phyloP scores from a whole-genome alignment of 2,329 filamentous ascomycete species.

The Byssothecium circinans region DNA sequence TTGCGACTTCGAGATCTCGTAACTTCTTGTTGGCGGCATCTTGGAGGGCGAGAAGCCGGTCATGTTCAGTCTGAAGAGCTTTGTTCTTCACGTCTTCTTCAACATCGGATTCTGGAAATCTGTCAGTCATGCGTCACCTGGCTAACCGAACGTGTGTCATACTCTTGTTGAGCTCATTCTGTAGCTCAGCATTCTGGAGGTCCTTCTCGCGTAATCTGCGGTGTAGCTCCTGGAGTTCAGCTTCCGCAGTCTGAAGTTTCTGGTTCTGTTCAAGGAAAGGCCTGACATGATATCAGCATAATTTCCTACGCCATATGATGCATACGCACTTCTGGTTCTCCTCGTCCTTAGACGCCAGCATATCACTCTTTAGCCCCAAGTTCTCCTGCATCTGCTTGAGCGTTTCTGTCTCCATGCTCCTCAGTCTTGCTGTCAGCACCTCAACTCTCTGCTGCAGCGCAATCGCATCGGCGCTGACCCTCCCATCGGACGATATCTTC shows the following conservation, averaged over 20 bases:
- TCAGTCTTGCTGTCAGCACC: conserved; percentile 39
- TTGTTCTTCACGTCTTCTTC: conserved; percentile 33
- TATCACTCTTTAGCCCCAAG: conserved; percentile 40
- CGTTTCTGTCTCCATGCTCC: conserved; percentile 44
- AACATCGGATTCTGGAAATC: conserved; percentile 28
- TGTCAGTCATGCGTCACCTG: background rate
- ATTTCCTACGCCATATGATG: background rate
- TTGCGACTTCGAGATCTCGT: conserved; percentile 38
- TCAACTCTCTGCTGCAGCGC: conserved; percentile 47
- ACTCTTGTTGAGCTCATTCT: conserved; percentile 42
- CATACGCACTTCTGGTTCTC: conserved; percentile 32
- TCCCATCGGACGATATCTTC: conserved; percentile 21
- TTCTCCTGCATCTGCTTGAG: conserved; percentile 48
- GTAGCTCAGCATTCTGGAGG: conserved; percentile 39
- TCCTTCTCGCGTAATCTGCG: conserved; percentile 40
- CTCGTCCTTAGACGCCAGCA: conserved; percentile 41
- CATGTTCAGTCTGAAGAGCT: conserved; percentile 38
- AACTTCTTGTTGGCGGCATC: conserved; percentile 38
- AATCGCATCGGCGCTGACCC: conserved; percentile 38
- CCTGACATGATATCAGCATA: conserved; percentile 9
- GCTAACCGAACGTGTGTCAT: conserved; percentile 1
- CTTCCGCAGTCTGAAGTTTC: conserved; percentile 39
- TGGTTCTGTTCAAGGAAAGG: conserved; percentile 45
- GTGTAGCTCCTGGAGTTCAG: conserved; percentile 40
- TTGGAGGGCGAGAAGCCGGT: conserved; percentile 38